These are phyloP conservation scores for Epichloe scottii DNA, from an alignment of 2,329 filamentous ascomycete genomes.

Conservation along the genomic window DNA sequence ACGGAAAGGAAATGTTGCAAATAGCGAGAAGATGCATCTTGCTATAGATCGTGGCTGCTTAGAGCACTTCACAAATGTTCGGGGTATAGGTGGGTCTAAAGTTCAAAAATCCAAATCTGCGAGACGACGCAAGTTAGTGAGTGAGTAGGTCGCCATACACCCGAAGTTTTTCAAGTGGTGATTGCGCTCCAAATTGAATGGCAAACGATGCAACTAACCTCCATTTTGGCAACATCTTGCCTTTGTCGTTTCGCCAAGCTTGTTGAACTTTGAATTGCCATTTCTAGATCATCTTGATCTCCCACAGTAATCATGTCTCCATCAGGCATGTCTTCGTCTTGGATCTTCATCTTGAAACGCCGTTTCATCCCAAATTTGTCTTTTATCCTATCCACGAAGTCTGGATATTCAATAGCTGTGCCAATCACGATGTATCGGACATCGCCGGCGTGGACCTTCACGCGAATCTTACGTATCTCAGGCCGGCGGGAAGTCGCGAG, in stretches of 20 bases:
- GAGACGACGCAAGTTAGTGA: slow-evolving; percentile 16
- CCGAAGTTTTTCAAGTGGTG: neutral
- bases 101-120: slow-evolving; percentile 36
- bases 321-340: slow-evolving; percentile 61
- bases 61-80: slow-evolving; percentile 6
- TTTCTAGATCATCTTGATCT: slow-evolving; percentile 90
- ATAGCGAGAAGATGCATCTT: neutral
- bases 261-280: slow-evolving; percentile 63
- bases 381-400: slow-evolving; percentile 66
- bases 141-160: neutral
- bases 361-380: slow-evolving; percentile 74
- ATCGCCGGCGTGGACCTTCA: slow-evolving; percentile 88
- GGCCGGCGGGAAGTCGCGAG: slow-evolving; percentile 46
- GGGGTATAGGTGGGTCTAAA: slow-evolving; percentile 18
- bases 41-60: neutral
- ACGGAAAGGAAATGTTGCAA: neutral
- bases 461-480: slow-evolving; percentile 65
- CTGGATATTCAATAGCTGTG: slow-evolving; percentile 57
- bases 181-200: neutral
- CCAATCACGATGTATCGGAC: slow-evolving; percentile 86
- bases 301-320: slow-evolving; percentile 95
- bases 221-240: slow-evolving; percentile 82
- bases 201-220: slow-evolving; percentile 46
- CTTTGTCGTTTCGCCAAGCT: slow-evolving; percentile 58
- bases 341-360: slow-evolving; percentile 79